Conservation (phyloP, 2,329 filamentous ascomycete genomes). For the Mariannaea elegans region DNA sequence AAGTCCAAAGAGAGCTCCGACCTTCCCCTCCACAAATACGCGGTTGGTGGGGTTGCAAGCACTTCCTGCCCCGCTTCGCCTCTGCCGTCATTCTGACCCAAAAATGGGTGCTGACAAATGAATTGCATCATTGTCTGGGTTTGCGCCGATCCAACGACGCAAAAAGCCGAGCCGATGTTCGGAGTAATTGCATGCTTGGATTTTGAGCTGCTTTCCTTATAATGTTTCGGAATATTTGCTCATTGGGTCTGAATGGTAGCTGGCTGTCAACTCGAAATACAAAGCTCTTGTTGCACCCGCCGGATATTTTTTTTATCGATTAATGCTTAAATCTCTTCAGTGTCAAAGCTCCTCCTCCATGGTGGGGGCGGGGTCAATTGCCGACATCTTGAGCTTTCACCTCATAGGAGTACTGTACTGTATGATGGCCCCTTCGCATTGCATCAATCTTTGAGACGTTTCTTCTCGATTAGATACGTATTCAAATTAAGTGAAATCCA, state of each 20-base stretch:
- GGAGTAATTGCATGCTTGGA: slow-evolving; percentile 18
- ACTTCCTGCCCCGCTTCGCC: slow-evolving; percentile 31
- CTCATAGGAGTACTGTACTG: too few species aligned
- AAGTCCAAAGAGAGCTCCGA: slow-evolving; percentile 6
- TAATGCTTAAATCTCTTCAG: slow-evolving; percentile 8
- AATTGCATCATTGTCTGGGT: slow-evolving; percentile 37
- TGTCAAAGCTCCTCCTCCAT: slow-evolving; percentile 1
- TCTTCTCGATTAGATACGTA: too few species aligned
- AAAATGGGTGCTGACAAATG: slow-evolving; percentile 35
- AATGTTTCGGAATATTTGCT: slow-evolving; percentile 4
- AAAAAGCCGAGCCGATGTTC: slow-evolving; percentile 28
- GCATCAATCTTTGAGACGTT: background rate
- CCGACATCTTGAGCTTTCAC: background rate
- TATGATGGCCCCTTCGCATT: too few species aligned
- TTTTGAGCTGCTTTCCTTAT: background rate
- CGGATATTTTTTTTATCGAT: too few species aligned
- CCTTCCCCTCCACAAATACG: slow-evolving; percentile 18
- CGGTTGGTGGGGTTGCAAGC: slow-evolving; percentile 29
- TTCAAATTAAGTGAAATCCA: too few species aligned
- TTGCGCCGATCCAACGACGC: background rate
- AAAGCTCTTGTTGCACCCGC: background rate
- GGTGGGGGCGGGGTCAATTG: slow-evolving; percentile 8
- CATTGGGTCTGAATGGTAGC: background rate
- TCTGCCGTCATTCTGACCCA: slow-evolving; percentile 37
- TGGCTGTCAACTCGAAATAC: background rate